Evolutionary conservation across 768 basidiomycete species (phyloP).

Genomic region (Termitomyces sp.): DNA sequence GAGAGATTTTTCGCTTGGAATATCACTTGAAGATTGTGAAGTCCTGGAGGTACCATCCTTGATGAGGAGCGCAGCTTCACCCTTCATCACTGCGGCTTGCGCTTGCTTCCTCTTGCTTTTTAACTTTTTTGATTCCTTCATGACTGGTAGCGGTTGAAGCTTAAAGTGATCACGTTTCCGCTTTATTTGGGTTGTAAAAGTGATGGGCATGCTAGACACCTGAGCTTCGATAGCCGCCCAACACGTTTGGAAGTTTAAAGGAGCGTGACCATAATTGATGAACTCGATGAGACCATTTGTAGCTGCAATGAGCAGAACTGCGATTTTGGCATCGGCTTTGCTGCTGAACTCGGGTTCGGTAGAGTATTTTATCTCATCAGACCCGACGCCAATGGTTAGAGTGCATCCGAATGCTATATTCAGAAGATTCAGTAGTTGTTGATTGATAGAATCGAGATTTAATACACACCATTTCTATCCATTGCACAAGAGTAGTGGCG

Average conservation of each 20-base stretch:
- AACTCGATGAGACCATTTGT: not conserved
- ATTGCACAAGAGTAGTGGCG: not conserved
- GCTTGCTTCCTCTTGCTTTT: constrained; percentile 1
- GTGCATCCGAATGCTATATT: not conserved
- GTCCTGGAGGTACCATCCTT: not conserved
- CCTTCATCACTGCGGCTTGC: not conserved
- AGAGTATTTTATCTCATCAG: not conserved
- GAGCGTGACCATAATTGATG: not conserved
- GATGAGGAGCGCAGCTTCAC: not conserved
- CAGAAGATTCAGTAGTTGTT: not conserved
- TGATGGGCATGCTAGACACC: not conserved
- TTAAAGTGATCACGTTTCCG: not conserved
- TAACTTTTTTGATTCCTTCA: not conserved
- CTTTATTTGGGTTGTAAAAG: not conserved
- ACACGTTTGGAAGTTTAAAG: not conserved
- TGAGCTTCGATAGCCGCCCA: not conserved
- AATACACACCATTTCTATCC: not conserved
- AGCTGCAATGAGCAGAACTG: not conserved
- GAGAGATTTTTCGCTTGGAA: not conserved
- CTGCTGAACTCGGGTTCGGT: not conserved
- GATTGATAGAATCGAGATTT: not conserved
- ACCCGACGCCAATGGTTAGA: not conserved
- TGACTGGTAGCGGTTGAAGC: not conserved
- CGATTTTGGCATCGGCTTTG: not conserved
- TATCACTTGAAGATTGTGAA: not conserved